Evolutionary conservation across 2,329 filamentous ascomycete genomes (phyloP), one percentile per base, ranked within the genome.

Genomic region (Aureobasidium pullulans): DNA sequence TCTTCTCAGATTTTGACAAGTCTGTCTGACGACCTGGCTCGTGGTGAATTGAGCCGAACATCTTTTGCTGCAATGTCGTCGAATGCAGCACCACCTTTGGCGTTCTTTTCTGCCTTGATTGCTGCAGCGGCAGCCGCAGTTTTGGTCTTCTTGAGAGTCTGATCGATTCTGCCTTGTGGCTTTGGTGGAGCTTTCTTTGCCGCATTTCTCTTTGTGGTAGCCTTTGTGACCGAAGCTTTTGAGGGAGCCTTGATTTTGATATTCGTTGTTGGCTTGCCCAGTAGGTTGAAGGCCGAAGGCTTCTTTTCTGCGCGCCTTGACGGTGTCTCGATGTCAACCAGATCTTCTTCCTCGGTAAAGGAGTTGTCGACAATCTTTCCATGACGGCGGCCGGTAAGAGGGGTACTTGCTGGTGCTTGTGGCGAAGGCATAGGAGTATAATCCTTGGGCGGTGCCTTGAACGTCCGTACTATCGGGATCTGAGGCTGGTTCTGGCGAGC

Each of bases 401-500:
- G 66, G 61, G 44, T 64, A 63, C 15, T 62, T 48, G 9, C 19
- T 15, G 64, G 60, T 23, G 63, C 62, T 49, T 64, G 64, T 10
- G 67, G 67, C 60, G 66, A 71, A 69, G 62, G 66, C 69, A 63
- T 70, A 69, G 64, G 71, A 68, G 49, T 60, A 56, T 48, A 64
- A 6, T 62, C 58, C 23, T 63, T 61, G 11, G 58, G 31, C 6
- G 61, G 52, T 5, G 52, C 46, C 39, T 63, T 63, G 60, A 59
- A 63, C 7, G 60, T 57, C 28, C 37, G 34, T 29, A 19, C 49
- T 43, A 60, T 65, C 43, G 71, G 64, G 23, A 79, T 70, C 72
- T 16, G 72, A 67, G 40, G 74, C 61, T 64, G n/a, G 69, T 68
- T 62, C 75, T 60, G 62, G 69, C 43, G 72, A 49, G 68, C 68